Conservation (phyloP, 148 eudicot genomes). For the Rhododendron ferrugineum region DNA sequence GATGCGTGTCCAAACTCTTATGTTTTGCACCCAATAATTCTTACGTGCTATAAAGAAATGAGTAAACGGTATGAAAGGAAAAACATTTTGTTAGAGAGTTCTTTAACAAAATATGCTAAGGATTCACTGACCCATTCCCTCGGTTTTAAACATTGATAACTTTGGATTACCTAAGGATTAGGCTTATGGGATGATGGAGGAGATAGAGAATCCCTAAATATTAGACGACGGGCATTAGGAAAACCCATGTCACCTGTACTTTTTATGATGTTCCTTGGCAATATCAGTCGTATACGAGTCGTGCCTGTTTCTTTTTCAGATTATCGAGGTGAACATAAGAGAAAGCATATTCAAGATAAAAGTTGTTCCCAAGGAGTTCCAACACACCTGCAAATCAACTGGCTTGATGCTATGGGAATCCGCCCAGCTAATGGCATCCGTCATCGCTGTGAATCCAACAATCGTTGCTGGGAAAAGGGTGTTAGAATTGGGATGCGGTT, state of each 20-base stretch:
- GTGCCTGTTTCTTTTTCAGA: slow-evolving; percentile 26
- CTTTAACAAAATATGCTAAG: not conserved
- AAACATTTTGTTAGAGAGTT: not conserved
- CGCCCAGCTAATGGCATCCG: slow-evolving; percentile 69
- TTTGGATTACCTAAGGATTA: not conserved
- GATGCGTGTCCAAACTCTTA: not conserved
- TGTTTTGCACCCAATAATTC: not conserved
- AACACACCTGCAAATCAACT: slow-evolving; percentile 93
- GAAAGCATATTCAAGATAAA: slow-evolving; percentile 57
- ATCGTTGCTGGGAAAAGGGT: slow-evolving; percentile 63
- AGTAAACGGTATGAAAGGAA: not conserved
- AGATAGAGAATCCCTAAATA: not conserved
- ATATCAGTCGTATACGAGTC: not conserved
- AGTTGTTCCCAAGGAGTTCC: slow-evolving; percentile 67
- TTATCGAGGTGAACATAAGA: slow-evolving; percentile 40
- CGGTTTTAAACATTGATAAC: not conserved
- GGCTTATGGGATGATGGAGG: not conserved
- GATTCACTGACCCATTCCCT: not conserved
- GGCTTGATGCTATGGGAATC: slow-evolving; percentile 98
- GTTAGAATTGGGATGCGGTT: slow-evolving; percentile 80
- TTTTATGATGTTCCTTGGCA: not conserved
- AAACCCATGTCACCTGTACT: not conserved
- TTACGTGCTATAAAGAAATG: not conserved
- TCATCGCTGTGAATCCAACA: slow-evolving; percentile 63
- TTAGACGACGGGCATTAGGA: not conserved